These are phyloP conservation scores for Penicillium pulvis DNA, from an alignment of 495 filamentous ascomycete species.

Conservation along the genomic window DNA sequence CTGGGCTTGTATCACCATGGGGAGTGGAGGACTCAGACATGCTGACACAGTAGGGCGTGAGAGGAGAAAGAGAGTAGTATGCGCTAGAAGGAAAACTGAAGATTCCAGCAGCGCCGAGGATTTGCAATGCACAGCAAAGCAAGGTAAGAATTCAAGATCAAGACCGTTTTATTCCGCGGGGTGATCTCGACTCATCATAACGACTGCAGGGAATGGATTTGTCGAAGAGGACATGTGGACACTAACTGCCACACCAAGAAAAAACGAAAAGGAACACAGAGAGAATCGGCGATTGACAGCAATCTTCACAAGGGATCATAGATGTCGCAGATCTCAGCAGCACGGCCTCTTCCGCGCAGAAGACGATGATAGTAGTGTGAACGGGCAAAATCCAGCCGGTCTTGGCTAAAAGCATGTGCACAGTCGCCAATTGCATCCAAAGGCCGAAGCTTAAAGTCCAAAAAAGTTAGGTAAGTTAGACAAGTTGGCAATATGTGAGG, in stretches of 20 bases:
- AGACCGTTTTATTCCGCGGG: conserved; percentile 12
- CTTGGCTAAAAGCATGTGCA: conserved; percentile 5
- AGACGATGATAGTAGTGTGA: neutral
- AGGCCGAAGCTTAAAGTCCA: conserved; percentile 3
- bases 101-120: neutral
- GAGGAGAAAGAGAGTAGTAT: neutral
- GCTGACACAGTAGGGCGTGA: conserved; percentile 16
- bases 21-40: conserved; percentile 38
- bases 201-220: conserved; percentile 10
- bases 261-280: neutral
- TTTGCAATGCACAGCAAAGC: neutral
- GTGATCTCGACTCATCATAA: conserved; percentile 25
- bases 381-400: neutral
- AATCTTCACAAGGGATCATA: conserved; percentile 13
- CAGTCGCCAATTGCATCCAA: conserved; percentile 4
- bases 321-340: conserved; percentile 1
- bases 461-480: conserved; percentile 7
- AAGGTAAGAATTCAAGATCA: neutral
- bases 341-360: neutral
- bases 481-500: neutral
- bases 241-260: conserved; percentile 4
- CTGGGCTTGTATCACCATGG: conserved; percentile 31
- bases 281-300: conserved; percentile 5
- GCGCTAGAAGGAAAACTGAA: neutral
- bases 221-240: conserved; percentile 3